phyloP scores from a whole-genome alignment of 768 basidiomycete genomes.

The Boletus subparvulus region DNA sequence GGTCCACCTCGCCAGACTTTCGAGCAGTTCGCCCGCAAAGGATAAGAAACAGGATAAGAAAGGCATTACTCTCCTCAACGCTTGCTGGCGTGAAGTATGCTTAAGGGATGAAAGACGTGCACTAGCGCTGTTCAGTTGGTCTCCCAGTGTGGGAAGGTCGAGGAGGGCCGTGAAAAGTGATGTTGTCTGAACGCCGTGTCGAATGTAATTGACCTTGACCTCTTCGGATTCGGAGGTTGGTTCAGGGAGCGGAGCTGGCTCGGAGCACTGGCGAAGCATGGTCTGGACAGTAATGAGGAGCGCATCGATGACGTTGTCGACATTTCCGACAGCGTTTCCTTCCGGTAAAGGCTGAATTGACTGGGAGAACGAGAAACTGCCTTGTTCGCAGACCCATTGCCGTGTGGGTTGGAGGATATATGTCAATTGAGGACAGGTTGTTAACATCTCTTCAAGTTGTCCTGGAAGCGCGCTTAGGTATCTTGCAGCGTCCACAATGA shows the following conservation, averaged over 20 bases:
- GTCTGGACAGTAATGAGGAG: slow-evolving; percentile 68
- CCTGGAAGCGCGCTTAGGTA: slow-evolving; percentile 23
- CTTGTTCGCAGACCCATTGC: slow-evolving; percentile 34
- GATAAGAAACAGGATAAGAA: slow-evolving; percentile 68
- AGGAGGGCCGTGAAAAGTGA: slow-evolving; percentile 49
- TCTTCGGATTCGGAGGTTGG: slow-evolving; percentile 27
- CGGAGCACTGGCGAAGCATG: slow-evolving; percentile 44
- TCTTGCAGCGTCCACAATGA: slow-evolving; percentile 30
- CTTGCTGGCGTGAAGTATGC: slow-evolving; percentile 31
- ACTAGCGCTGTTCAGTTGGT: slow-evolving; percentile 42
- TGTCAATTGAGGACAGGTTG: slow-evolving; percentile 26
- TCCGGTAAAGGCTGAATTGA: neutral
- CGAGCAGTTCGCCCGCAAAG: slow-evolving; percentile 59
- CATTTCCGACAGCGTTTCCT: slow-evolving; percentile 6
- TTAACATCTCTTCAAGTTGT: slow-evolving; percentile 28
- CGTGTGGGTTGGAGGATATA: slow-evolving; percentile 29
- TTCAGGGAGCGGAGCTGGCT: slow-evolving; percentile 3
- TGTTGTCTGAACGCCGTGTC: slow-evolving; percentile 44
- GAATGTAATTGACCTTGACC: slow-evolving; percentile 49
- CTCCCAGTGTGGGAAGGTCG: slow-evolving; percentile 43
- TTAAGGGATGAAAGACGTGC: slow-evolving; percentile 37
- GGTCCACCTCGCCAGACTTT: slow-evolving; percentile 59
- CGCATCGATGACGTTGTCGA: slow-evolving; percentile 53
- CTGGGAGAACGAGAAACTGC: slow-evolving; percentile 19
- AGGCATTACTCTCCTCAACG: slow-evolving; percentile 56